These are phyloP conservation scores for Eleusine coracana DNA, from an alignment of 176 grass and related monocot genomes.

Conservation along the genomic window DNA sequence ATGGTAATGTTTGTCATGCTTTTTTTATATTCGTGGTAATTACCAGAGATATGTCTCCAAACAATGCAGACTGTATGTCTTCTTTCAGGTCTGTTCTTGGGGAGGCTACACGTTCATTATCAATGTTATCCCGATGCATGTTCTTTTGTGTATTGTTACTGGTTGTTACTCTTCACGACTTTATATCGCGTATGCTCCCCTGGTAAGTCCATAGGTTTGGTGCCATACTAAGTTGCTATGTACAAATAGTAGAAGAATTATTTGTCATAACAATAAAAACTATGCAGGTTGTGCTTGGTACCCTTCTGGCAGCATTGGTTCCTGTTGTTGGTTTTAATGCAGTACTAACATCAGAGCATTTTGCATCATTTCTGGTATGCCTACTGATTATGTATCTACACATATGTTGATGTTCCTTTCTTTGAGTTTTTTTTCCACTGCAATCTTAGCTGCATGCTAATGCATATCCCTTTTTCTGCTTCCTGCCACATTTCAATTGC, in stretches of 20 bases:
- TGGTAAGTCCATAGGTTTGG: slow-evolving; percentile 66
- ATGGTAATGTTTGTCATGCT: slow-evolving; percentile 65
- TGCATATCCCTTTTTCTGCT: slow-evolving; percentile 9
- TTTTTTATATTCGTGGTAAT: slow-evolving; percentile 23
- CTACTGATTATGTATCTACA: background rate
- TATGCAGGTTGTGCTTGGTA: slow-evolving; percentile 89
- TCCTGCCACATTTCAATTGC: slow-evolving; percentile 31
- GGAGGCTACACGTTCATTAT: slow-evolving; percentile 99
- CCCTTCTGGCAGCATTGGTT: slow-evolving; percentile 95
- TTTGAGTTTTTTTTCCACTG: background rate
- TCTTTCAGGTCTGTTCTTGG: slow-evolving; percentile 78
- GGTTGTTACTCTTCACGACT: slow-evolving; percentile 92
- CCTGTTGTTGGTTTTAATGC: slow-evolving; percentile 99
- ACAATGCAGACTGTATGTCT: background rate
- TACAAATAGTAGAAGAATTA: background rate
- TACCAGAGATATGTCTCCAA: background rate
- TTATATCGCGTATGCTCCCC: slow-evolving; percentile 97
- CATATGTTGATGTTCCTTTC: too few relatives aligned
- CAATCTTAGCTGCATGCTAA: background rate
- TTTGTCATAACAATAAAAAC: background rate
- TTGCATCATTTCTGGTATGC: slow-evolving; percentile 91
- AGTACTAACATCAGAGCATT: slow-evolving; percentile 98
- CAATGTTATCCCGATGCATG: slow-evolving; percentile 98
- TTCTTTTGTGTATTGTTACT: slow-evolving; percentile 93
- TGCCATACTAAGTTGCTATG: background rate